Percentiles rank a stretch among this genome's conserved stretches.
Conservation (phyloP, 495 filamentous ascomycete species). For the Xeromyces bisporus region DNA sequence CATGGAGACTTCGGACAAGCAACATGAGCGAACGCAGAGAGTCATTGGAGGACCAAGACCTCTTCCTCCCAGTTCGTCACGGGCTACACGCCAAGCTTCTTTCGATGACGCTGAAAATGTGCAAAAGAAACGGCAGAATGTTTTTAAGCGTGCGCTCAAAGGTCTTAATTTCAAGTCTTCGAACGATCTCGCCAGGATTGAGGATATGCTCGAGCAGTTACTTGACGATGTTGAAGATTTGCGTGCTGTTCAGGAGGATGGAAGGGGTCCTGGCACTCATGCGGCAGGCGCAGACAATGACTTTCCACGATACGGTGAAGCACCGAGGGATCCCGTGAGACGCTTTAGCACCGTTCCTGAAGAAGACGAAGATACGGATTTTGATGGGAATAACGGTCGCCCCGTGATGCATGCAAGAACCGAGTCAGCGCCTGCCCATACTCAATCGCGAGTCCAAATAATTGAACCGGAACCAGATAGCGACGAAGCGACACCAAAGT, state of each 20-base stretch:
- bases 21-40: constrained; percentile 70
- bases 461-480: constrained; percentile 43
- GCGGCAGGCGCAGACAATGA: constrained; percentile 28
- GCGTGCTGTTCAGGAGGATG: constrained; percentile 43
- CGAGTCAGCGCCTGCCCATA: constrained; percentile 50
- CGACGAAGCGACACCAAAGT: constrained; percentile 60
- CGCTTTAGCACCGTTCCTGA: constrained; percentile 82
- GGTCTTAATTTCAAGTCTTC: constrained; percentile 71
- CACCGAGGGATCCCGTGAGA: constrained; percentile 50
- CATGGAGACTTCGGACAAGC: constrained; percentile 65
- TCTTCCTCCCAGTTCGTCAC: constrained; percentile 37
- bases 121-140: constrained; percentile 64
- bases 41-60: constrained; percentile 79
- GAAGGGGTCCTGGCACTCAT: constrained; percentile 11
- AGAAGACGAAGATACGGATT: constrained; percentile 51
- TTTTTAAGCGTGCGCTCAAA: constrained; percentile 82
- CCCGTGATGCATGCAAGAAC: constrained; percentile 38
- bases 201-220: constrained; percentile 86
- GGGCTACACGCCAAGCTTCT: constrained; percentile 33
- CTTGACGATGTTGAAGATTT: constrained; percentile 81
- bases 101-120: constrained; percentile 56
- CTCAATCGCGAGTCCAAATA: no score
- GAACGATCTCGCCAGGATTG: constrained; percentile 79
- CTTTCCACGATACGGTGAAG: constrained; percentile 25
- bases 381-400: constrained; percentile 28